Evolutionary conservation across 169 alveolate genomes (phyloP), one percentile per base, ranked within the genome.

Genomic region (Plasmodium blacklocki): DNA sequence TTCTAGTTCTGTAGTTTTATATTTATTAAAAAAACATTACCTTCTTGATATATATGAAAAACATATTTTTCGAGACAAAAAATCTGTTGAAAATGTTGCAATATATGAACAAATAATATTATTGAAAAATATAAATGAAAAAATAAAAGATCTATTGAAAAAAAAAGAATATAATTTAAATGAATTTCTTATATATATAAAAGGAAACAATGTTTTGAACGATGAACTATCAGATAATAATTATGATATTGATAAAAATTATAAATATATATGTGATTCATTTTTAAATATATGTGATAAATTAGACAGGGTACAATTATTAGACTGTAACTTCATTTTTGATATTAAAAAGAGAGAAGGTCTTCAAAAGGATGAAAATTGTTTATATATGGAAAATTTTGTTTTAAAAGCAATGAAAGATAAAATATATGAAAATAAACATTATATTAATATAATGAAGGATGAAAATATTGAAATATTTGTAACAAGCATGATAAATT

Each of bases 21-120:
- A 68, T 60, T 68, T 83, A 52, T 47, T 83, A 72, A 83, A 83
- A 72, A 83, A 67, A 62, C 68, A 83, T 54, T 83, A 29, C 11
- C 68, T 83, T 19, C 21, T 83, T 23, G 91, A 68, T 68, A 15
- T 83, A 73, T 63, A 83, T 18, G 83, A 83, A 43, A 63, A 67
- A 18, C 26, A 59, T 52, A 68, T 83, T 68, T 54, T 83, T 60
- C 67, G 91, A 12, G 91, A 83, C 50, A 56, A 83, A 39, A 83
- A 49, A 49, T 68, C 64, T 39, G 73, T 83, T 54, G 80, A 60
- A 12, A 50, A 54, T 56, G 43, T 83, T 54, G 50, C 5, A 18
- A 21, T 39, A 14, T 83, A 19, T 59, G 50, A 68, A 12, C 56
- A 68, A 56, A 54, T 83, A 11, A 56, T 39, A 12, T 19, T 83